Base-by-base conservation (phyloP, 306 rosid species). In the Quercus ilex region DNA sequence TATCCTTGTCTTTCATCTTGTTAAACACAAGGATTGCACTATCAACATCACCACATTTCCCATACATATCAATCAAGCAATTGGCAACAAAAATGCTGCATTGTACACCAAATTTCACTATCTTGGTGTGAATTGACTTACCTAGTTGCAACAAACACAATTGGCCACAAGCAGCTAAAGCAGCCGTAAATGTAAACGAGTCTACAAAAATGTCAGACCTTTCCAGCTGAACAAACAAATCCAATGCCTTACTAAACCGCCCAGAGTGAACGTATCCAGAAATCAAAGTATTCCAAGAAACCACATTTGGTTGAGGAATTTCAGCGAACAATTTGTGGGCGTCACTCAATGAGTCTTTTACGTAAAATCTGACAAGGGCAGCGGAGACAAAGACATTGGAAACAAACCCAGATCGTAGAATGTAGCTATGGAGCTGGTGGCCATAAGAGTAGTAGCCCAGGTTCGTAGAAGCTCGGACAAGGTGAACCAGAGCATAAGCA, bases 61-160 rank as follows among this genome's bases (percentile, higher is more conserved):
- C 97, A 83, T 90, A 93, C 98, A 88, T 89, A 74, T 88, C 87
- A 82, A 88, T 85, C 92, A 89, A 90, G 83, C 98, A 88, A 21
- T 90, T 91, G 5, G 86, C 89, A 86, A 87, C 83, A 72, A 89
- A 82, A 49, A 56, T 80, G 74, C 72, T 76, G 57, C 46, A 9
- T 69, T 19, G 80, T 59, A 91, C 20, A 17, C 94, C 97, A 53
- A 80, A 71, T 85, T 86, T 88, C 71, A 86, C 68, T 25, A 74
- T 64, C 86, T 85, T 88, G 69, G 85, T 78, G 82, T 91, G 98
- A 78, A 91, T 80, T 10, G 91, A 83, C 71, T 77, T 79, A 55
- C 94, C 94, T 35, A 88, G 63, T 33, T 41, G 82, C 79, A 87
- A 73, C 26, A 82, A 52, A 49, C 90, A 71, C 43, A 86, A 76